Evolutionary conservation across 139 green algal species (phyloP).

Genomic region (Volvox reticuliferus): DNA sequence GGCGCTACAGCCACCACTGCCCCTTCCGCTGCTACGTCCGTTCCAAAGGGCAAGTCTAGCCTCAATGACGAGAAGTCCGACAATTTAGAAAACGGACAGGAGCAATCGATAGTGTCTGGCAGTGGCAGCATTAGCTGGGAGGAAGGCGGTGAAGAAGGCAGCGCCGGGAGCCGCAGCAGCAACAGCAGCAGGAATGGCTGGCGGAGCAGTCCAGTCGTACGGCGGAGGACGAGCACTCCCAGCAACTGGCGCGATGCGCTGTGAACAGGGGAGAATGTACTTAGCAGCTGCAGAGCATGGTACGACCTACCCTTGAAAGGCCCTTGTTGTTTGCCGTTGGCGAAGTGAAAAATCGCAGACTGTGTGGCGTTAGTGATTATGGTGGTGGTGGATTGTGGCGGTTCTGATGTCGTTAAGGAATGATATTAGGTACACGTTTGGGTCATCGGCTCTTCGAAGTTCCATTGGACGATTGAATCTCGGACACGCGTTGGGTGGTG

Average conservation of each 20-base stretch:
- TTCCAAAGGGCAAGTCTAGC: background rate
- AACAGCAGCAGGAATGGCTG: background rate
- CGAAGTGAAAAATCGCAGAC: too few relatives aligned
- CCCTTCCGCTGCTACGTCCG: background rate
- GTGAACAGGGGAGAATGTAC: background rate
- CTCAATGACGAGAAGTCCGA: background rate
- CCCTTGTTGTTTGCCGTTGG: too few relatives aligned
- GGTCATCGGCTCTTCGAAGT: too few relatives aligned
- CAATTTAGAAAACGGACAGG: background rate
- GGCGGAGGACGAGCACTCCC: background rate
- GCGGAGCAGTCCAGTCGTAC: background rate
- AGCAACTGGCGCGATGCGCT: constrained; percentile 34
- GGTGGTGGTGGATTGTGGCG: too few relatives aligned
- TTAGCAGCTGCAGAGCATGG: background rate
- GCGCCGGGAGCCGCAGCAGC: background rate
- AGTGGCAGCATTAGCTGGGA: background rate
- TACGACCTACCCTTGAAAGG: too few relatives aligned
- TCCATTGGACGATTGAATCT: too few relatives aligned
- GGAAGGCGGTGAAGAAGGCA: background rate
- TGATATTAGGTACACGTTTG: too few relatives aligned
- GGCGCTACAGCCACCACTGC: background rate
- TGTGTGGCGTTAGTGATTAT: too few relatives aligned
- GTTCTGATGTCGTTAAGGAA: too few relatives aligned
- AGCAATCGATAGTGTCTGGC: background rate
- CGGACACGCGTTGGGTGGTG: too few relatives aligned